These are phyloP conservation scores for Didymella keratinophila DNA, from an alignment of 2,329 filamentous ascomycete species.

Conservation along the genomic window DNA sequence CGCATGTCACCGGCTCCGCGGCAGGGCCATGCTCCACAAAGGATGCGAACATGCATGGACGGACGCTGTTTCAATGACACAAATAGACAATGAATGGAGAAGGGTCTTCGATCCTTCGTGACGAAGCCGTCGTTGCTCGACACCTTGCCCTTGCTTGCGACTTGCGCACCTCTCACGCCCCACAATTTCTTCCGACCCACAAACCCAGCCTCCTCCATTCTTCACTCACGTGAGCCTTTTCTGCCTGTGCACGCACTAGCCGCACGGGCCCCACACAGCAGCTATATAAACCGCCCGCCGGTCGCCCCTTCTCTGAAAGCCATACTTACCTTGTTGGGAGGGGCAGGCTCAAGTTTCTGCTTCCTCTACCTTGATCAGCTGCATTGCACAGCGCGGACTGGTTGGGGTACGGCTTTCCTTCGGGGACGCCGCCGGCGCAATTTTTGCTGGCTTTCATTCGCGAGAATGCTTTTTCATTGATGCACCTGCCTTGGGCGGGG, in stretches of 20 bases:
- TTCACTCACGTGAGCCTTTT: slow-evolving; percentile 3
- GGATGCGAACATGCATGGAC: neutral
- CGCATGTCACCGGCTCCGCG: slow-evolving; percentile 4
- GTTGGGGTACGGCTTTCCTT: slow-evolving; percentile 45
- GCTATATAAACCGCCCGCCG: slow-evolving; percentile 1
- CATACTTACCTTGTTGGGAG: slow-evolving; percentile 48
- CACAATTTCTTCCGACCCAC: neutral
- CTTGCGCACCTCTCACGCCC: neutral
- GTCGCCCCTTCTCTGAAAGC: slow-evolving; percentile 4
- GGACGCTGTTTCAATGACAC: neutral
- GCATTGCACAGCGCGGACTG: slow-evolving; percentile 51
- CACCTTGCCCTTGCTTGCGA: neutral
- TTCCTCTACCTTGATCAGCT: slow-evolving; percentile 41
- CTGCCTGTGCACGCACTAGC: neutral
- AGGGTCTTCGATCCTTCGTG: neutral
- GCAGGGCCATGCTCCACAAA: neutral
- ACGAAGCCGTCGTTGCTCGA: neutral
- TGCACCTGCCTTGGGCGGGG: slow-evolving; percentile 39
- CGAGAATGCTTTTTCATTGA: slow-evolving; percentile 50
- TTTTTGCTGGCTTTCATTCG: slow-evolving; percentile 38
- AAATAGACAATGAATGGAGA: neutral
- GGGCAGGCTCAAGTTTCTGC: slow-evolving; percentile 42
- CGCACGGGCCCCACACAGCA: neutral
- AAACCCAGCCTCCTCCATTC: neutral
- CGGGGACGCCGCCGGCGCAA: slow-evolving; percentile 46